Evolutionary conservation across 257 asterid genomes (phyloP), one percentile per base, ranked within the genome.

Genomic region (Capsicum chinense): DNA sequence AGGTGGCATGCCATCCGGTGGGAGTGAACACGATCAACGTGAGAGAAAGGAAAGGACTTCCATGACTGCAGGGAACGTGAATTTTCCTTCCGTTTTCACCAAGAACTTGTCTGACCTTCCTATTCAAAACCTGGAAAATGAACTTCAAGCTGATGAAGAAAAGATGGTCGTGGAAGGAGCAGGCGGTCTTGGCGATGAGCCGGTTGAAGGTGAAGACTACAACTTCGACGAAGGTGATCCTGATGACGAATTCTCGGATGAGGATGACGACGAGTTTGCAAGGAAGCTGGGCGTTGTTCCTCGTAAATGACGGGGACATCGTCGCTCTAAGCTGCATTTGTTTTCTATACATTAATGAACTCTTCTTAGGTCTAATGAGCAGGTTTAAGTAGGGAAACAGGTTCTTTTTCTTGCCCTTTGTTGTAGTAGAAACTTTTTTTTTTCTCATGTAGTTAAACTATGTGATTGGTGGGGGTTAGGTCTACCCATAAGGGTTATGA

Each of bases 251-350:
- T 93, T 89, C 83, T 83, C 86, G 9, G 97, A 90, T 4, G 97
- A 92, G 3, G 94, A 85, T 0, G 91, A 56, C 0, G 95, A 94
- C 0, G 98, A 95, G 81, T 95, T 95, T 84, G 98, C 98, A 14
- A 95, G 94, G 89, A 95, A 95, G 95, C 90, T 95, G 95, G 98
- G 97, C 9, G 95, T 92, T 35, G 76, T 91, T 86, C 90, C 89
- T 88, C 93, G 52, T 76, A 76, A 48, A 56, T 17, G 42, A n/a
- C 80, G 50, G 26, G 79, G 52, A 14, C 66, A 54, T 56, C 56
- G 4, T 52, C 58, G 48, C 17, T 39, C 42, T 16, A 16, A 39
- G n/a, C 9, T 83, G 84, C 47, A 81, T 83, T 84, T 69, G 56
- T 64, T 88, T 74, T 50, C 11, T 12, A 50, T 76, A 52, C 63